Conservation (phyloP, 345 rosid genomes). For the Eucalyptus pauciflora region DNA sequence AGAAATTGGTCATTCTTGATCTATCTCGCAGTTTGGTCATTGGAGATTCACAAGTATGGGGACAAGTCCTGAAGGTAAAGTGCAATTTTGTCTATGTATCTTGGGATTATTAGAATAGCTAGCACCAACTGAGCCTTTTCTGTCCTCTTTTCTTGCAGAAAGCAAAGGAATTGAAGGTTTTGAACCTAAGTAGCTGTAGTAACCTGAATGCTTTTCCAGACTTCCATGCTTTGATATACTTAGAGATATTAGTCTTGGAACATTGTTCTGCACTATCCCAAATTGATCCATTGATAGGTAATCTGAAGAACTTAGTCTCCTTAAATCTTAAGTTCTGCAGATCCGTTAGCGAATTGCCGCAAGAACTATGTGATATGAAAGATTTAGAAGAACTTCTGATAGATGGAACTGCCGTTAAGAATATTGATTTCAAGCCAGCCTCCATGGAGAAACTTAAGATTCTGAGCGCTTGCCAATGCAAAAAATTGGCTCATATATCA, state of each 20-base stretch:
- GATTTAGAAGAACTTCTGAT: constrained; percentile 1
- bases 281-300: background rate
- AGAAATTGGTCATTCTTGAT: background rate
- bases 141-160: background rate
- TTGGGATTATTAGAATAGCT: background rate
- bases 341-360: background rate
- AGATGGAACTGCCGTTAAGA: background rate
- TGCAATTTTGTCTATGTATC: background rate
- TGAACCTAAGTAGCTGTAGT: background rate
- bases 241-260: background rate
- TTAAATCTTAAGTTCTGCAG: background rate
- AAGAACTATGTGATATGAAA: background rate
- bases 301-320: background rate
- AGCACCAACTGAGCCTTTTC: background rate
- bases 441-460: background rate
- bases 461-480: background rate
- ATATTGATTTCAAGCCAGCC: background rate
- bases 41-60: background rate
- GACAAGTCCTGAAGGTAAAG: background rate
- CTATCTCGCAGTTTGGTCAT: background rate
- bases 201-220: background rate
- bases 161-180: background rate
- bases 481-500: background rate
- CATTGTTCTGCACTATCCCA: background rate
- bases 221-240: background rate